Conservation (phyloP, 306 rosid species). For the Quercus dentata region DNA sequence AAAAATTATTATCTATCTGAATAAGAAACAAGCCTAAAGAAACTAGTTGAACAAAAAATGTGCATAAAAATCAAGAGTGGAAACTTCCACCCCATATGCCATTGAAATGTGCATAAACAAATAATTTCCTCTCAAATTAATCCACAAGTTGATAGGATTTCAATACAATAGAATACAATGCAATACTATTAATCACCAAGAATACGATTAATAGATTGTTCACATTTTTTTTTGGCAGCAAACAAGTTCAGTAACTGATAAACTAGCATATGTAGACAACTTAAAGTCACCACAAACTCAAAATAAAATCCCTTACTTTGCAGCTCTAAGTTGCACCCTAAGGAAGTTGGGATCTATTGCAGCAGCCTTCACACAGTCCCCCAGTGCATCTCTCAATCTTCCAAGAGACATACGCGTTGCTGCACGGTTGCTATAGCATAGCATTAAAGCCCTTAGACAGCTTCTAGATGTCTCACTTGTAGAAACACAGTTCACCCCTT, state of each 20-base stretch:
- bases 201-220: background rate
- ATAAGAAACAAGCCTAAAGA: background rate
- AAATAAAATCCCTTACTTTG: slow-evolving; percentile 66
- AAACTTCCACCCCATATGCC: background rate
- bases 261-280: slow-evolving; percentile 15
- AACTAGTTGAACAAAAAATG: background rate
- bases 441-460: slow-evolving; percentile 85
- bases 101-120: background rate
- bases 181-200: background rate
- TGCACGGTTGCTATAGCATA: slow-evolving; percentile 97
- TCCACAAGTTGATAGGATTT: too few species aligned
- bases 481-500: slow-evolving; percentile 66
- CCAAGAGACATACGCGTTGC: slow-evolving; percentile 96
- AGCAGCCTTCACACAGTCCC: slow-evolving; percentile 77
- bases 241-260: background rate
- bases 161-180: background rate
- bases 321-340: slow-evolving; percentile 91
- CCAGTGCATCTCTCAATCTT: slow-evolving; percentile 79
- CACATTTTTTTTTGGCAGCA: background rate
- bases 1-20: background rate
- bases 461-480: slow-evolving; percentile 60
- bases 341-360: slow-evolving; percentile 79
- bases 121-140: background rate
- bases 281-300: background rate
- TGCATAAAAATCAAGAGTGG: background rate